phyloP scores from a whole-genome alignment of 1,284 basidiomycete genomes.

The Vanrija sp. region DNA sequence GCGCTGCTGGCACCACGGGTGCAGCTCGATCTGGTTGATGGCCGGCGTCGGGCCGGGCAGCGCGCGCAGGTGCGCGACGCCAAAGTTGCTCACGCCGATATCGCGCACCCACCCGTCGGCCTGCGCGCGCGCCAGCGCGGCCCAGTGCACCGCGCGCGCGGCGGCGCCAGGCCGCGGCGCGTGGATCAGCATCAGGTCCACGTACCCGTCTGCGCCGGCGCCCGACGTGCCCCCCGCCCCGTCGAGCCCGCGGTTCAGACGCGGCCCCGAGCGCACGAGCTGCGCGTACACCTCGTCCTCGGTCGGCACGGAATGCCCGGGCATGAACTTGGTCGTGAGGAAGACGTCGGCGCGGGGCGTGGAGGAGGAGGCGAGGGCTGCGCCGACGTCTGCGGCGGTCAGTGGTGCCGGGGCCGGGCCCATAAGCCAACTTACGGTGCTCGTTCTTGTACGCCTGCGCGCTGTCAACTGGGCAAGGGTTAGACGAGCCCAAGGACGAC shows the following conservation, averaged over 20 bases:
- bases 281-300: constrained; percentile 47
- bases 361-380: constrained; percentile 15
- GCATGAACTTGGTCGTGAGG: constrained; percentile 60
- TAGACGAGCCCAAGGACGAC: too few species aligned
- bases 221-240: constrained; percentile 21
- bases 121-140: constrained; percentile 44
- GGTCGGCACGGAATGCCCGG: constrained; percentile 54
- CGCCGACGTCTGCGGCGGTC: too few species aligned
- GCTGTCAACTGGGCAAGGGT: constrained; percentile 28
- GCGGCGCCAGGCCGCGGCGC: constrained; percentile 30
- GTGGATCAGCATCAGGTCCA: constrained; percentile 76
- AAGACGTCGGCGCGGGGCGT: constrained; percentile 37
- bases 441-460: constrained; percentile 75
- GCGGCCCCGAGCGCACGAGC: constrained; percentile 19
- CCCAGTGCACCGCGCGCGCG: constrained; percentile 37
- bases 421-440: too few species aligned
- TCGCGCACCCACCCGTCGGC: constrained; percentile 63
- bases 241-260: constrained; percentile 12
- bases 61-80: constrained; percentile 71
- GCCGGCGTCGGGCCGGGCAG: constrained; percentile 64
- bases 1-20: constrained; percentile 69
- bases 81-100: constrained; percentile 75
- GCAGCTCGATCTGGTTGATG: constrained; percentile 77
- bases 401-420: too few species aligned
- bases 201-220: constrained; percentile 50